phyloP scores from a whole-genome alignment of 495 filamentous ascomycete genomes.

The Trichoderma reesei region DNA sequence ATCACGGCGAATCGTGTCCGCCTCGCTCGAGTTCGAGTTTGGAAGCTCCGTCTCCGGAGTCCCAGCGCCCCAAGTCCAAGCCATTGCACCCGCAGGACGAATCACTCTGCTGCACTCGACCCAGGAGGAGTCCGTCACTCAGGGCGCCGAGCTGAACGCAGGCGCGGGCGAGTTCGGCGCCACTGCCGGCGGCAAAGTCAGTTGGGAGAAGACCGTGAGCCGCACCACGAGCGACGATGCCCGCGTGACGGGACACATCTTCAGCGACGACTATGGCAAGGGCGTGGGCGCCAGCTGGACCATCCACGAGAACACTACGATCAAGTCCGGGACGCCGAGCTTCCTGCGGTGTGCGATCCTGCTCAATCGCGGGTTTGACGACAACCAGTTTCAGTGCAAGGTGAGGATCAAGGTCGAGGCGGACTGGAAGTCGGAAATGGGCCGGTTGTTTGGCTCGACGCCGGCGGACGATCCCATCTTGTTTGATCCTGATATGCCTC shows the following conservation, averaged over 20 bases:
- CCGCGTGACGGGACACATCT: conserved; percentile 12
- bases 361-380: conserved; percentile 14
- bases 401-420: conserved; percentile 18
- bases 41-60: neutral
- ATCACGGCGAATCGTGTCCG: conserved; percentile 13
- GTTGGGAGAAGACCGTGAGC: conserved; percentile 15
- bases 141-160: neutral
- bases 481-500: conserved; percentile 17
- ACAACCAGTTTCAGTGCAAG: conserved; percentile 17
- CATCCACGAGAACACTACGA: conserved; percentile 17
- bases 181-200: conserved; percentile 9
- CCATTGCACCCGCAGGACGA: neutral
- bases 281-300: conserved; percentile 17
- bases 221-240: conserved; percentile 15
- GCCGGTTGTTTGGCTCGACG: conserved; percentile 8
- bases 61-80: neutral
- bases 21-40: conserved; percentile 14
- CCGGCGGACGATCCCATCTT: conserved; percentile 21
- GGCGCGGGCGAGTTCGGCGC: conserved; percentile 12
- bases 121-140: conserved; percentile 7
- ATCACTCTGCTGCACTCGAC: conserved; percentile 12
- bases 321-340: conserved; percentile 18
- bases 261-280: conserved; percentile 14
- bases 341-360: conserved; percentile 18
- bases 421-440: conserved; percentile 16